Base-by-base conservation (phyloP, 352 stramenopile genomes). In the Phytophthora vignae region DNA sequence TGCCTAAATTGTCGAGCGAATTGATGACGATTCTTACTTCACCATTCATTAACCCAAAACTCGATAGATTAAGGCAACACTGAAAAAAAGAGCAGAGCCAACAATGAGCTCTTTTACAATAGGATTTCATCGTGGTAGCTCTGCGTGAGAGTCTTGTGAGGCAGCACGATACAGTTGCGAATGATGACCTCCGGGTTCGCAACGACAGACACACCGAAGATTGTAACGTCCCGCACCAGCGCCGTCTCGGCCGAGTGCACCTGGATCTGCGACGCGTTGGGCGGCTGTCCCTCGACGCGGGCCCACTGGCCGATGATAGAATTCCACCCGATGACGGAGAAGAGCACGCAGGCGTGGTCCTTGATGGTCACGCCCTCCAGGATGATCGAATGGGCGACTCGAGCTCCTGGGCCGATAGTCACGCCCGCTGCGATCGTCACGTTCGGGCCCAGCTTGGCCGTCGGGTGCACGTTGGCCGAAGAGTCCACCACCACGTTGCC, bases 61-160 rank as follows among this genome's bases (percentile, higher is more conserved):
- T 62, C 44, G 59, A 69, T 71, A 68, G 38, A 71, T 67, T 62
- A 33, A 74, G 42, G 64, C 65, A 60, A 77, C 46, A 64, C 48
- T 60, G 55, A 38, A 12, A 36, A 60, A 69, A 52, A 57, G 60
- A 66, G 49, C 25, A 33, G 56, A 64, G 53, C 64, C 50, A 71
- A 48, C 60, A 71, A 71, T 61, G 60, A 60, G 31, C 63, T 58
- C 55, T 44, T 84, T 88, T 36, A 97, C 78, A 96, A 83, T 63
- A 97, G 77, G 67, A 97, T 96, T 74, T 97, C 87, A 75, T 96
- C 90, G 73, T 97, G 89, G 69, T 95, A 96, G 78, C 88, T 97
- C 73, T 90, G 83, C 58, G 88, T 90, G 22, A 97, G 85, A 15
- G 87, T 93, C 76, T 97, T 97, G 80, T 95, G 88, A 22, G 89